Base-by-base conservation (phyloP, 495 filamentous ascomycete species). In the Tuber brumale region DNA sequence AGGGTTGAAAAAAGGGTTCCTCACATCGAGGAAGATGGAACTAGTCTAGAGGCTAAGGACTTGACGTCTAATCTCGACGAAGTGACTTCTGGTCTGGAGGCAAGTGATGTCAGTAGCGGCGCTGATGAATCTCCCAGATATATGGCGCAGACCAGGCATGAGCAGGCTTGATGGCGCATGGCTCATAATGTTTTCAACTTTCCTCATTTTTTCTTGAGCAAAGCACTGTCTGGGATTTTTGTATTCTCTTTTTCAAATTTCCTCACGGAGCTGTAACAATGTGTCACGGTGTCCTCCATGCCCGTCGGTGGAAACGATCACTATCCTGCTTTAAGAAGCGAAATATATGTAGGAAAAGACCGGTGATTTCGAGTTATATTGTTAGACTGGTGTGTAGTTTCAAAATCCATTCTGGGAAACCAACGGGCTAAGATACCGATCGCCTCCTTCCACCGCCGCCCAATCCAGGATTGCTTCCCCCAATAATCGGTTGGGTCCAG, bases 11-110 rank as follows among this genome's bases (percentile, higher is more conserved):
- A 86, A n/a, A 90, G 88, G 35, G 92, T 90, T 80, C 91, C 93
- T 5, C 91, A 97, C 85, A 86, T 97, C 8, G 90, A 92, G 78
- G 87, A 90, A 45, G 92, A 97, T 76, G 85, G 85, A 19, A 87
- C 89, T n/a, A 87, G 90, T 42, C 35, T 90, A 42, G 91, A 97
- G 85, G 85, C 97, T 0, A 85, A 86, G 27, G 85, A 88, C 77
- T 83, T 98, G 83, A 94, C 89, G 76, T 86, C 86, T 77, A 82
- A 90, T 82, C 80, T 94, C 37, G 82, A 84, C 71, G 84, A 81
- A 42, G 37, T 81, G 76, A 74, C 73, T 61, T 61, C n/a, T 27
- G 14, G 51, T 61, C n/a, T 61, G 3, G 14, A n/a, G 14, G 7
- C 19, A 12, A n/a, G n/a, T n/a, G n/a, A 31, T 66, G 57, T 18